Base-by-base conservation (phyloP, 192 early-diverging fungal genomes). In the Backusella psychrophila region DNA sequence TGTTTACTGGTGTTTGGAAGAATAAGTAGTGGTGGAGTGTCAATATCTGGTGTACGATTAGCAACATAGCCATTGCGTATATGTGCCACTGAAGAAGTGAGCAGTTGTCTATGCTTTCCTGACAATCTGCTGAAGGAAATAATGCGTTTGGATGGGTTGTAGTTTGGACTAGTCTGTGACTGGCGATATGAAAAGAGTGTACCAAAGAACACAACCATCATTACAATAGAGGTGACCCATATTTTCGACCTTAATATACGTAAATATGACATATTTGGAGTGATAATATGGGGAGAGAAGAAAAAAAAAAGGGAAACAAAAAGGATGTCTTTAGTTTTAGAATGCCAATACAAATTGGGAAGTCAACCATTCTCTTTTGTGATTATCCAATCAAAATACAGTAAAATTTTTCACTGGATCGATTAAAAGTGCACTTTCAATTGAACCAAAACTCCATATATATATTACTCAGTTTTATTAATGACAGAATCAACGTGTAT, bases 21-120 rank as follows among this genome's bases (percentile, higher is more conserved):
- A 14, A 81, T 34, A 31, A 81, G 44, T 15, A 81, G 23, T 6
- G 80, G 75, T 6, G 80, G 80, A 34, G 75, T 77, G n/a, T 76
- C 75, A 17, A 42, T 31, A 38, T 77, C 67, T 26, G 80, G 80
- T 21, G 80, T 81, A 14, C 80, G 71, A 33, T 81, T 81, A 12
- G 80, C 66, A 11, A 77, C 76, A 34, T 81, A 81, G 29, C 72
- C 76, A 0, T 65, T 56, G 26, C 80, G 75, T 21, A 77, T 56
- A 69, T 81, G 80, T 39, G 72, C 80, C 4, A 81, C 36, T 26
- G 72, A 66, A 6, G 77, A 73, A 17, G 39, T 34, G 9, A 70
- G 39, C 35, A 77, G 21, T 21, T 65, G 39, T 66, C 34, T 53
- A 31, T 46, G 69, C 17, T 42, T 17, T 21, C 29, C 33, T 12